Evolutionary conservation across 2,329 filamentous ascomycete species (phyloP).

Genomic region (Xylaria sp.): DNA sequence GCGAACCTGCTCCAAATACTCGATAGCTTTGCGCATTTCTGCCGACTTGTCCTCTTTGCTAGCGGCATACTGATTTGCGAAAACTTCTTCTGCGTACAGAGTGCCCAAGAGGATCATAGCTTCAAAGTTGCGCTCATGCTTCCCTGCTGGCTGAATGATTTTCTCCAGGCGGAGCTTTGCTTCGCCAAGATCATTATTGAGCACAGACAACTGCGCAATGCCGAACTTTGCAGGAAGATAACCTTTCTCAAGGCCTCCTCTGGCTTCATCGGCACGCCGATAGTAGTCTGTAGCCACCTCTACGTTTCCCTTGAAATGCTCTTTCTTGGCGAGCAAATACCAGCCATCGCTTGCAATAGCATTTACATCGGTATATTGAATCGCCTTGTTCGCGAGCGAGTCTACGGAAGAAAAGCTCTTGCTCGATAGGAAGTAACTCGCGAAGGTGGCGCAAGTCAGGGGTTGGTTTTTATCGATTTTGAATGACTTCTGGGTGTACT

Average conservation of each 20-base stretch:
- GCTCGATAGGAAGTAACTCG: slow-evolving; percentile 79
- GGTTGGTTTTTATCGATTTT: slow-evolving; percentile 89
- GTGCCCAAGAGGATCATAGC: slow-evolving; percentile 90
- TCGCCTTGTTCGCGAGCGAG: slow-evolving; percentile 81
- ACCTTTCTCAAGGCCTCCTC: slow-evolving; percentile 84
- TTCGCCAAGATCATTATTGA: slow-evolving; percentile 79
- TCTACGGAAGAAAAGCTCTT: slow-evolving; percentile 79
- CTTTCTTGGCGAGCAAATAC: slow-evolving; percentile 89
- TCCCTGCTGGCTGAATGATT: slow-evolving; percentile 79
- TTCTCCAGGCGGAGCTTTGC: slow-evolving; percentile 93
- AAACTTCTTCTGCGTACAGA: slow-evolving; percentile 90
- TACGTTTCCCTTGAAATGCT: slow-evolving; percentile 74
- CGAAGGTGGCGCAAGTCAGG: slow-evolving; percentile 84
- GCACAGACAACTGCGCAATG: slow-evolving; percentile 78
- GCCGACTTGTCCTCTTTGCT: slow-evolving; percentile 80
- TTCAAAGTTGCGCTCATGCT: slow-evolving; percentile 57
- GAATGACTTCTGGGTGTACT: slow-evolving; percentile 90
- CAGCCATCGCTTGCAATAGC: slow-evolving; percentile 95
- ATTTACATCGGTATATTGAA: slow-evolving; percentile 93
- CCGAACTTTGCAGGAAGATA: slow-evolving; percentile 95
- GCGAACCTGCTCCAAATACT: slow-evolving; percentile 77
- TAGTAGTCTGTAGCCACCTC: slow-evolving; percentile 81
- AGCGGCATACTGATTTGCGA: slow-evolving; percentile 65
- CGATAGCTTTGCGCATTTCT: slow-evolving; percentile 81
- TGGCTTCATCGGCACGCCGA: slow-evolving; percentile 80